Evolutionary conservation across 305 asterid genomes (phyloP), one percentile per base, ranked within the genome.

Genomic region (Withania somnifera): DNA sequence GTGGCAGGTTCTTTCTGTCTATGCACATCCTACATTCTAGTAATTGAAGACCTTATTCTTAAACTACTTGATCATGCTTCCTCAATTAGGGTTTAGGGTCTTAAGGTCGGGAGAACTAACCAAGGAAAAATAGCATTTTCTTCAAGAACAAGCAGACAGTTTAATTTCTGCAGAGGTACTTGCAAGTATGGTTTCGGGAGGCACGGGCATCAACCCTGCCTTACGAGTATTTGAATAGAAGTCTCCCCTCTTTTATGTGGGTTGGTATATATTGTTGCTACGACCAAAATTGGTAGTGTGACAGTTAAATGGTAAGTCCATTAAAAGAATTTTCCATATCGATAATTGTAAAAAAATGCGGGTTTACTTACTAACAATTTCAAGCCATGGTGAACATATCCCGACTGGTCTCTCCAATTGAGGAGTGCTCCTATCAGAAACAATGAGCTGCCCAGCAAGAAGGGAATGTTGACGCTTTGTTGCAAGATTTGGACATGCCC

Each of bases 401-500:
- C 86, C 2, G 80, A 28, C 67, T 90, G 95, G 34, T 91, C 91
- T 77, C 85, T 86, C 42, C 84, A 50, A 82, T 93, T 95, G 66
- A 92, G 63, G 81, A 94, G 82, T 6, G 95, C 90, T 17, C 93
- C 98, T 3, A 91, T 90, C 0, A 96, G 88, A 82, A 93, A 90
- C 47, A 93, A 78, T 90, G 90, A 75, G 83, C 98, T 93, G 26
- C 94, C 91, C 85, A 91, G 66, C 87, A 92, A 80, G 89, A 93
- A 93, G 3, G 98, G 99, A 26, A 96, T 83, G 26, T 89, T 89
- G 52, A 96, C 94, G 14, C 93, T 85, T 52, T 88, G 86, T 88
- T 96, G 99, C 86, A 96, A 79, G 68, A 96, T 89, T 81, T 94
- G 99, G 51, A 96, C 85, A 77, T 91, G 90, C 9, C 91, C 97